Percentiles rank a stretch among this genome's conserved stretches.
Evolutionary conservation across 2,329 filamentous ascomycete genomes (phyloP).

Genomic region (Pseudopithomyces chartarum): DNA sequence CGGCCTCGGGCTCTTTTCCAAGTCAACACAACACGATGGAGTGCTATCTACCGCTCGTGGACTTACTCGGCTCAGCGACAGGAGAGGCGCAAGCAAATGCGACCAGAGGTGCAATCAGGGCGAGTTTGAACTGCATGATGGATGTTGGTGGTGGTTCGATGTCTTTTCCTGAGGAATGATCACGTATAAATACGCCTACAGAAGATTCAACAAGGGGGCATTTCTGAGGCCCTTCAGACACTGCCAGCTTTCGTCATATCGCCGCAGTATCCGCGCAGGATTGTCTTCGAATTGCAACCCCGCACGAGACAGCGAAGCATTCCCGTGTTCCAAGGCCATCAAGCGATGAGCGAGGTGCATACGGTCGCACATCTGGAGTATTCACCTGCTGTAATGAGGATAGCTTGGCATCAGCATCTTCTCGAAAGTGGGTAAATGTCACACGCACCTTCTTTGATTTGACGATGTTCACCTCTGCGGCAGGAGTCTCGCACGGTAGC

Average conservation of each 20-base stretch:
- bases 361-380: not conserved
- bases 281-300: not conserved
- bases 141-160: not conserved
- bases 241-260: not conserved
- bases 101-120: not conserved
- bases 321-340: no score
- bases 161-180: not conserved
- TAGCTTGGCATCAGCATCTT: not conserved
- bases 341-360: not conserved
- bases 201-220: not conserved
- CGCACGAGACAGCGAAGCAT: no score
- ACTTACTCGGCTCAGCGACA: not conserved
- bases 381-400: not conserved
- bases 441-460: not conserved
- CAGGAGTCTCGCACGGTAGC: not conserved
- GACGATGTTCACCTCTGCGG: not conserved
- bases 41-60: no score
- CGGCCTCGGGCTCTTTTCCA: not conserved
- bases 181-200: not conserved
- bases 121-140: slow-evolving; percentile 2
- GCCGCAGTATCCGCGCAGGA: not conserved
- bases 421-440: not conserved
- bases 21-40: not conserved
- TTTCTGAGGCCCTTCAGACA: not conserved
- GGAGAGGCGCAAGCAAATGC: slow-evolving; percentile 1